These are phyloP conservation scores for Periglandula ipomoeae DNA, from an alignment of 2,329 filamentous ascomycete genomes.

Conservation along the genomic window DNA sequence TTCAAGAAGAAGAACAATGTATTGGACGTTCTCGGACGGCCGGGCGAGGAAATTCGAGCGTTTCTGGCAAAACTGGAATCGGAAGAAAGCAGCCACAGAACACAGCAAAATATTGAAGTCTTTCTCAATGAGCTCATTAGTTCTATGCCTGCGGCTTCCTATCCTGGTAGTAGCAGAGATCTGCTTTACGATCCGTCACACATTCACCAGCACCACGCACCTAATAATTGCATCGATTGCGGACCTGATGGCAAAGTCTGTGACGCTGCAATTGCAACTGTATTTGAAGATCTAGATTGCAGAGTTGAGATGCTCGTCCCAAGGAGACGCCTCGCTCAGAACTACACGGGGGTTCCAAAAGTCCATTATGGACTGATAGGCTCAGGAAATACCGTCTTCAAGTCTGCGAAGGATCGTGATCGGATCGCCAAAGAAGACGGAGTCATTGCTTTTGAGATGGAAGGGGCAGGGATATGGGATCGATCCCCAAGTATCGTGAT, in stretches of 20 bases:
- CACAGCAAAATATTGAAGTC: not conserved
- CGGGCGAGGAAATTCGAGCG: not conserved
- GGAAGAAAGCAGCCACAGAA: not conserved
- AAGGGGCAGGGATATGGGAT: not conserved
- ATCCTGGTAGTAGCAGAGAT: not conserved
- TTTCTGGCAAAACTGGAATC: not conserved
- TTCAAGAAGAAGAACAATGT: not conserved
- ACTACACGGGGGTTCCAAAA: not conserved
- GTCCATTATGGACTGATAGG: not conserved
- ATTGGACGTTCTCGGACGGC: not conserved
- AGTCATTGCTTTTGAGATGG: not conserved
- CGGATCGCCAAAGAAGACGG: not conserved
- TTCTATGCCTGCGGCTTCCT: not conserved
- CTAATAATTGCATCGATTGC: not conserved
- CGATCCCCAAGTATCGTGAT: not conserved
- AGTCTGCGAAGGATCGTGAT: not conserved
- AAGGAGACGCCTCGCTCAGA: not conserved
- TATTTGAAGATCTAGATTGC: not conserved
- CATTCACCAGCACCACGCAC: not conserved
- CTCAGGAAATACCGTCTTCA: not conserved
- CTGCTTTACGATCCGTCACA: not conserved
- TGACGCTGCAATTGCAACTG: not conserved
- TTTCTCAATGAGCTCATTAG: not conserved
- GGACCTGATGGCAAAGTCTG: not conserved
- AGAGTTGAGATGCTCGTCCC: not conserved